Percentiles rank a stretch among this genome's conserved stretches.
These are phyloP conservation scores for Wickerhamiella sergipiensis DNA, from an alignment of 805 yeast species.

Conservation along the genomic window DNA sequence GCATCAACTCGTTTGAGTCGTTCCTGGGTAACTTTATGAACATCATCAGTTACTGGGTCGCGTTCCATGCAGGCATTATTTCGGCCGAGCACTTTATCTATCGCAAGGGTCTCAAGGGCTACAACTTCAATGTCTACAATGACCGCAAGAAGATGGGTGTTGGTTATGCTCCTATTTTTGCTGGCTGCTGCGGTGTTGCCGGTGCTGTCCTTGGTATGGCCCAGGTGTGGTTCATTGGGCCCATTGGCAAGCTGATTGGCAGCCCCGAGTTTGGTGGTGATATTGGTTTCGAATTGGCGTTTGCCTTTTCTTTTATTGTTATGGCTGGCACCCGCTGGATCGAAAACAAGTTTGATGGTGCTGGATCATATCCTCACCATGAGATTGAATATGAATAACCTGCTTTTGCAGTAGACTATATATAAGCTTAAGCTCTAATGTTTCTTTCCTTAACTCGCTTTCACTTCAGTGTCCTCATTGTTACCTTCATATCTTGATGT, in stretches of 20 bases:
- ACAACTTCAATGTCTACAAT: slow-evolving; percentile 49
- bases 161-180: slow-evolving; percentile 67
- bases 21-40: slow-evolving; percentile 84
- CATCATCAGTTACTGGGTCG: slow-evolving; percentile 80
- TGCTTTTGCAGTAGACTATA: background rate
- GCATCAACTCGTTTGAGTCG: slow-evolving; percentile 53
- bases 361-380: background rate
- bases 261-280: slow-evolving; percentile 50
- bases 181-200: slow-evolving; percentile 68
- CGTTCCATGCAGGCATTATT: slow-evolving; percentile 64
- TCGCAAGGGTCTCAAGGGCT: slow-evolving; percentile 47
- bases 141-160: slow-evolving; percentile 48
- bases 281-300: slow-evolving; percentile 71
- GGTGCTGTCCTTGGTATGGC: slow-evolving; percentile 83
- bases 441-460: no score
- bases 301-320: slow-evolving; percentile 49
- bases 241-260: slow-evolving; percentile 49
- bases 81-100: slow-evolving; percentile 75
- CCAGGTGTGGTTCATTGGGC: slow-evolving; percentile 75
- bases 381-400: background rate
- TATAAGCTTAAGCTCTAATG: background rate
- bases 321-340: slow-evolving; percentile 14
- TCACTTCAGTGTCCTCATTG: no score
- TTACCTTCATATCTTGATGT: background rate
- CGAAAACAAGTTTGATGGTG: slow-evolving; percentile 11